A percentile compares a stretch with the other conserved stretches of the same genome.
These are phyloP conservation scores for Senna siamea DNA, from an alignment of 306 rosid genomes.

Conservation along the genomic window DNA sequence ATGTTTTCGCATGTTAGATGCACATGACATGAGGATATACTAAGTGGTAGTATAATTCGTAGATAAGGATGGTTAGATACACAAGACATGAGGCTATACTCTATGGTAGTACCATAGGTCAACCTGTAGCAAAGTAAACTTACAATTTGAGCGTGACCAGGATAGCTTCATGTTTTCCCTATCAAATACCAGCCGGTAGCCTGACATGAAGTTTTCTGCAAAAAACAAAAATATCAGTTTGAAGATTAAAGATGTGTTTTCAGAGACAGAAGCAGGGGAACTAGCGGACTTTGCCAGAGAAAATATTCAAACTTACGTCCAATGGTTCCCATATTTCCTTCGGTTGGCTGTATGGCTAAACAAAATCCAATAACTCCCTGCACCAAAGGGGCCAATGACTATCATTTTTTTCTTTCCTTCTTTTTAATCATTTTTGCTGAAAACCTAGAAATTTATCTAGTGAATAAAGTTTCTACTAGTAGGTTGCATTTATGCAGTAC, in stretches of 20 bases:
- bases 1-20: neutral
- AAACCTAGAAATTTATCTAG: neutral
- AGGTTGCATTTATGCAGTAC: conserved; percentile 4
- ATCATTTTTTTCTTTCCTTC: neutral
- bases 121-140: conserved; percentile 47
- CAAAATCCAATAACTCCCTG: conserved; percentile 84
- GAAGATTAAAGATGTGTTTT: conserved; percentile 22
- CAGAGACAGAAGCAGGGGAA: conserved; percentile 12
- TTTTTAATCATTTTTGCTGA: neutral
- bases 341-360: conserved; percentile 77
- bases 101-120: neutral
- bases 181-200: conserved; percentile 87
- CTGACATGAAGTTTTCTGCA: conserved; percentile 93
- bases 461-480: neutral
- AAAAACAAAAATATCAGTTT: conserved; percentile 3
- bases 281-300: conserved; percentile 12
- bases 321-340: conserved; percentile 74
- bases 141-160: conserved; percentile 88
- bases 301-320: conserved; percentile 76
- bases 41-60: neutral
- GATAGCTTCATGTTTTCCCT: conserved; percentile 76
- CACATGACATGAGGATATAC: neutral
- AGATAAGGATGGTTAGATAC: too few species aligned
- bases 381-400: conserved; percentile 39
- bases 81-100: conserved; percentile 3